Conservation (phyloP, 176 grass and related monocot genomes). For the Zoysia pacifica region DNA sequence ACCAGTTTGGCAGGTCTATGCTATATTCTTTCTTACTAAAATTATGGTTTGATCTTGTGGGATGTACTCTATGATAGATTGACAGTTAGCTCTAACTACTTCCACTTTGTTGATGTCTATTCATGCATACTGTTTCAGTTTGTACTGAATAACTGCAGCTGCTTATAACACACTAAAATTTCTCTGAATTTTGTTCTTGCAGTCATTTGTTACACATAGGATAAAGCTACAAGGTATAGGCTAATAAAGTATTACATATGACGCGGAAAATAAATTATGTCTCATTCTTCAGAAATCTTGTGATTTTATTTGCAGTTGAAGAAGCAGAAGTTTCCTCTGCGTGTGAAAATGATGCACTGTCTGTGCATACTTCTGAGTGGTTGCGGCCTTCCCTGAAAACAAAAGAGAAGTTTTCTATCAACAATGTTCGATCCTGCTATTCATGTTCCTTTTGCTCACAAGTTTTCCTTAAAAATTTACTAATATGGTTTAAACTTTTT, state of each 20-base stretch:
- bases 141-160: constrained; percentile 17
- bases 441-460: constrained; percentile 3
- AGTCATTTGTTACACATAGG: constrained; percentile 86
- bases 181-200: constrained; percentile 49
- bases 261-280: not conserved
- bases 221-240: constrained; percentile 67
- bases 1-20: constrained; percentile 69
- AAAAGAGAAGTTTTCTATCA: constrained; percentile 74
- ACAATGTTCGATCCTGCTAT: constrained; percentile 53
- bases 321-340: constrained; percentile 46
- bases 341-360: constrained; percentile 27
- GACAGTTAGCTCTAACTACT: constrained; percentile 1
- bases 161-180: constrained; percentile 4
- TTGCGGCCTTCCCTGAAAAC: constrained; percentile 63
- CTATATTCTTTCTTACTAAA: constrained; percentile 7
- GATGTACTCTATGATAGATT: not conserved
- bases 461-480: constrained; percentile 7
- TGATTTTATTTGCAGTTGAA: constrained; percentile 34
- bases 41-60: not conserved
- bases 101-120: not conserved
- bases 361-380: constrained; percentile 64
- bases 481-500: not conserved
- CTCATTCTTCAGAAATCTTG: not conserved
- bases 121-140: constrained; percentile 12
- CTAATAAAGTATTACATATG: constrained; percentile 39